Base-by-base conservation (phyloP, 306 rosid species). In the Medicago lupulina region DNA sequence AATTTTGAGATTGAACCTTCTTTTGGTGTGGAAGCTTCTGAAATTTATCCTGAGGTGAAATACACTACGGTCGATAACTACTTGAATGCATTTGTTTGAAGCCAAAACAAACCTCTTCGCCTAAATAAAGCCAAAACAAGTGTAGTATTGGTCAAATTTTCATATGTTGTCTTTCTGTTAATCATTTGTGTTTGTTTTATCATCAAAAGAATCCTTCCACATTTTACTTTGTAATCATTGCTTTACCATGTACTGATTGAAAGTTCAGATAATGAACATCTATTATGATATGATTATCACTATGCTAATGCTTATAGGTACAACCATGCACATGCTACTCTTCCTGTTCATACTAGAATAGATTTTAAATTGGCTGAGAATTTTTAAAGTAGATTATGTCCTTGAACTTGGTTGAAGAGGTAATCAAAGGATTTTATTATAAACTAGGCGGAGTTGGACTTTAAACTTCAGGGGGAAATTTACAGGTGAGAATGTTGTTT, bases 41-140 rank as follows among this genome's bases (percentile, higher is more conserved):
- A 81, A 23, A 83, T 88, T 62, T 88, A 79, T 38, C 89, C 87
- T 10, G 85, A 83, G 14, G 86, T 83, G 21, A 73, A 83, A 55
- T 81, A 85, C 83, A 85, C 85, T 3, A 76, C 71, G 1, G 28
- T 73, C 0, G 86, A 85, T 15, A 16, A 67, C 4, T 82, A 80
- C 17, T 15, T 84, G 71, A 53, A 84, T 19, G 78, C 68, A 38
- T 80, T 87, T 31, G 78, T 87, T 46, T 87, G 83, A 82, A 60
- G 4, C 41, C 15, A 14, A 14, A 62, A 17, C 18, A 41, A 11
- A 43, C 10, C n/a, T 12, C 71, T 69, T 18, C 31, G 14, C 41
- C 3, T 9, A 57, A 66, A 75, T 69, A 76, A 81, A 31, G 46
- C 68, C 8, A 61, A 7, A 23, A 12, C 9, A 58, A 23, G 36